A percentile compares a stretch with the other conserved stretches of the same genome.
phyloP scores from a whole-genome alignment of 495 filamentous ascomycete species.

The Mycothermus thermophilus region DNA sequence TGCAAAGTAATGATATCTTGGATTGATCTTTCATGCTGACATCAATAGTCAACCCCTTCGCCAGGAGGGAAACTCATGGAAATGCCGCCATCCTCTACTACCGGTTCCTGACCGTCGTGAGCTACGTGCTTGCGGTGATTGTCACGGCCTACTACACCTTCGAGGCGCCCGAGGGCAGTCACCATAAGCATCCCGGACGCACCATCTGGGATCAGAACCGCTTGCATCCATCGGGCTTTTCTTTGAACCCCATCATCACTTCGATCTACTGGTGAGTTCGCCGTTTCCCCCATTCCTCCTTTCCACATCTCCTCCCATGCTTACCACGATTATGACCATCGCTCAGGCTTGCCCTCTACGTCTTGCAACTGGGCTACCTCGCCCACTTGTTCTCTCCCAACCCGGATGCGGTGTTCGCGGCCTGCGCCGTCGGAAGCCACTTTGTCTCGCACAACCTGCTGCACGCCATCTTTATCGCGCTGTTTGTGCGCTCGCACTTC shows the following conservation, averaged over 20 bases:
- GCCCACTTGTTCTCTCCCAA: constrained; percentile 59
- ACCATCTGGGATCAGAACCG: constrained; percentile 59
- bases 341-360: constrained; percentile 54
- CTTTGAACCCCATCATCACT: constrained; percentile 54
- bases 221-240: constrained; percentile 55
- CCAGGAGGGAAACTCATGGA: constrained; percentile 45
- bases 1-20: too few relatives aligned
- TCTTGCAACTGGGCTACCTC: constrained; percentile 63
- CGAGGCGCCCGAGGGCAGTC: constrained; percentile 45
- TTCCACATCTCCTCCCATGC: background rate
- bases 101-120: constrained; percentile 53
- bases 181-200: constrained; percentile 34
- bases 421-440: constrained; percentile 64
- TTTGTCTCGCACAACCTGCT: constrained; percentile 79
- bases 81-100: constrained; percentile 37
- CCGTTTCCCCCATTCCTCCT: background rate
- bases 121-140: constrained; percentile 57
- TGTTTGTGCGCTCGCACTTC: constrained; percentile 66
- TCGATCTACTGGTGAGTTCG: constrained; percentile 59
- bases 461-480: constrained; percentile 61
- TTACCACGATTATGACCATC: constrained; percentile 2
- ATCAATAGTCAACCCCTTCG: constrained; percentile 51
- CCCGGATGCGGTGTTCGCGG: constrained; percentile 43
- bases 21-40: background rate
- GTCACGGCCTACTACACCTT: constrained; percentile 56